Evolutionary conservation across 495 filamentous ascomycete species (phyloP).

Genomic region (Chlorociboria aeruginascens): DNA sequence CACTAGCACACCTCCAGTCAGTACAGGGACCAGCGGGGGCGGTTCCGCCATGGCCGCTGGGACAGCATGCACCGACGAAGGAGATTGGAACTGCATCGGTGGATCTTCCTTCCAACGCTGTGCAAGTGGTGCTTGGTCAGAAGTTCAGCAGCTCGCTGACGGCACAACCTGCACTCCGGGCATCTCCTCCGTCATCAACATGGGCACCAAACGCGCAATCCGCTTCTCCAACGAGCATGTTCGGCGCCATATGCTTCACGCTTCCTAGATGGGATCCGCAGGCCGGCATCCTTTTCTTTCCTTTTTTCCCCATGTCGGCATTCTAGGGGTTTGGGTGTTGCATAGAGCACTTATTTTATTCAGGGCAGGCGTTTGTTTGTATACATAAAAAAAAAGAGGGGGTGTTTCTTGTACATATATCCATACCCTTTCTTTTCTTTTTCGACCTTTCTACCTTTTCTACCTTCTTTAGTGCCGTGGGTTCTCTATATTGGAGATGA

Average conservation of each 20-base stretch:
- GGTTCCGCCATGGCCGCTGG: conserved; percentile 19
- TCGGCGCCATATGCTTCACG: conserved; percentile 10
- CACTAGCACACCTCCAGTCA: background rate
- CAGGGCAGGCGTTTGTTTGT: background rate
- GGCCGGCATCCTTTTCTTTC: too few species aligned
- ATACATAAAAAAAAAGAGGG: background rate
- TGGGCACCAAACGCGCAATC: conserved; percentile 17
- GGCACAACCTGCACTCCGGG: conserved; percentile 50
- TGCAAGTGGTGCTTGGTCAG: conserved; percentile 49
- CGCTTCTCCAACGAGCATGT: conserved; percentile 17
- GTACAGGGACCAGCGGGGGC: conserved; percentile 7
- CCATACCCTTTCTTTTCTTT: conserved; percentile 3
- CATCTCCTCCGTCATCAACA: conserved; percentile 29
- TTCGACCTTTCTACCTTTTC: too few species aligned
- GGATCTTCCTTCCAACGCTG: conserved; percentile 54
- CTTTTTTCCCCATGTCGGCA: background rate
- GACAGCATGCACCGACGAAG: conserved; percentile 37
- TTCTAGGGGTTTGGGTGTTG: background rate
- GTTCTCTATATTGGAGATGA: too few species aligned
- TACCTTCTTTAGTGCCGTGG: too few species aligned
- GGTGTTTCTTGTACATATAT: background rate
- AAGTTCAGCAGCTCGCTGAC: conserved; percentile 35
- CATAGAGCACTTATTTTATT: background rate
- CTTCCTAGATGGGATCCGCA: background rate
- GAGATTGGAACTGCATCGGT: conserved; percentile 52